Evolutionary conservation across 305 asterid genomes (phyloP).

Genomic region (Ilex paraguariensis): DNA sequence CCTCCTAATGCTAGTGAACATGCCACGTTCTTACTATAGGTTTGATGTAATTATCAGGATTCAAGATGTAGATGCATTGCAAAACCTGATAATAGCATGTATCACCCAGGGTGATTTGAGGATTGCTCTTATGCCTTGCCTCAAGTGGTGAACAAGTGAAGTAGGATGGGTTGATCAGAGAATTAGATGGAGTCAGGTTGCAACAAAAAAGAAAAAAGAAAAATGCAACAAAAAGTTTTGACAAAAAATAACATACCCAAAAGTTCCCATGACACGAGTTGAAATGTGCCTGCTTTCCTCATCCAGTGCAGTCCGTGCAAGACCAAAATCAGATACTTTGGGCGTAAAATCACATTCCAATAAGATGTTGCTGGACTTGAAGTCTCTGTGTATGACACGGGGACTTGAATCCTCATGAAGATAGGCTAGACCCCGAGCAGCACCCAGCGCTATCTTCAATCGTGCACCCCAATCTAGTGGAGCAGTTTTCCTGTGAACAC

Average conservation of each 20-base stretch:
- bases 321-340: constrained; percentile 38
- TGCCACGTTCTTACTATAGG: no score
- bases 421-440: constrained; percentile 95
- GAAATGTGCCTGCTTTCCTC: background rate
- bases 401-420: constrained; percentile 99
- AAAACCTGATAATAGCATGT: no score
- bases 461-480: constrained; percentile 92
- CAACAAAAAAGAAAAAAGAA: no score
- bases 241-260: constrained; percentile 44
- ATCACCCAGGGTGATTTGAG: background rate
- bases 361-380: constrained; percentile 95
- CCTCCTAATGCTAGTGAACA: no score
- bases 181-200: no score
- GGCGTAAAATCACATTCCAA: constrained; percentile 86
- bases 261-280: constrained; percentile 82
- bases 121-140: no score
- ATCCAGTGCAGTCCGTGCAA: constrained; percentile 2
- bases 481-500: constrained; percentile 62
- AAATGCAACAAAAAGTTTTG: background rate
- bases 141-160: no score
- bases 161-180: no score
- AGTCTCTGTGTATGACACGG: constrained; percentile 91
- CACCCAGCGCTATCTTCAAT: constrained; percentile 90
- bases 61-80: no score
- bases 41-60: no score